Base-by-base conservation (phyloP, 1,139 yeast genomes). In the Pichia norvegensis region DNA sequence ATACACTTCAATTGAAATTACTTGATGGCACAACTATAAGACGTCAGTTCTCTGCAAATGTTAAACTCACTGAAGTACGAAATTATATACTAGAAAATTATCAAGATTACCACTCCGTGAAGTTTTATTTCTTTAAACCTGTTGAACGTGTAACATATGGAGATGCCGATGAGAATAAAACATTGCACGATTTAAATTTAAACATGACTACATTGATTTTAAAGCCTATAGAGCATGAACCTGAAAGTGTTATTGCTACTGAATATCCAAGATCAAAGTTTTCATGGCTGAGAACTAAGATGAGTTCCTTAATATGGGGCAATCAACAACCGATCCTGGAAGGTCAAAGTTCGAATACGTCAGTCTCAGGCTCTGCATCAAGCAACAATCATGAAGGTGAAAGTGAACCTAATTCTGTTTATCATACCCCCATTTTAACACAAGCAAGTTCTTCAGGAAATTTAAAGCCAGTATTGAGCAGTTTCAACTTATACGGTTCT, bases 181-280 rank as follows among this genome's bases (percentile, higher is more conserved):
- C 58, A 3, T 47, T 64, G 14, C 39, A 46, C 13, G 55, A 51
- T 4, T 42, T 64, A 43, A 55, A 60, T 29, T 47, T 64, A 35
- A 61, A 64, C 38, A 52, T 62, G 46, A 59, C 66, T 20, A 58
- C 65, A 1, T 42, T 64, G 21, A 62, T 64, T 14, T 46, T 64
- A 29, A 62, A 60, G 42, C 66, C 66, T 3, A 36, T 59, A 9
- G 66, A 62, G 39, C 60, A 55, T n/a, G 43, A 46, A 23, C 33
- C 29, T 3, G 41, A 43, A 6, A 21, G 39, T 10, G 19, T 38
- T 6, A 33, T 35, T 9, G 44, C 45, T 1, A 40, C 37, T 13
- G 42, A 40, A 14, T 41, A 44, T 22, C 43, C 37, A 9, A 36
- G 31, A 16, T 38, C 48, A 4, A 40, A 51, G 2, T 43, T 53